These are phyloP conservation scores for Candida sithepensis DNA, from an alignment of 805 yeast species.

Conservation along the genomic window DNA sequence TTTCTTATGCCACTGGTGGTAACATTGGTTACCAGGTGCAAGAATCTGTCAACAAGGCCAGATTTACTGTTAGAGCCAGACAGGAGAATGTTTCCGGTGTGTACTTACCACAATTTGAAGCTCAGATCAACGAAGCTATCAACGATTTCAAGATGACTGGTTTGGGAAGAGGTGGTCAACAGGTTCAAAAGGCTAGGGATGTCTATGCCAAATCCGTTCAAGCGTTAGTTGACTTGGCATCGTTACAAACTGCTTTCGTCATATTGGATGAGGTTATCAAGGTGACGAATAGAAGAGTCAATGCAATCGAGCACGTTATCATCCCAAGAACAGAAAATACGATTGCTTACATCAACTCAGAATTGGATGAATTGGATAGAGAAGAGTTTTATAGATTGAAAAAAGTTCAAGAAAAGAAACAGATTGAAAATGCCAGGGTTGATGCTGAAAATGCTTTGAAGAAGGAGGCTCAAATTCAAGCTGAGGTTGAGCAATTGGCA, in stretches of 20 bases:
- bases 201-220: conserved; percentile 97
- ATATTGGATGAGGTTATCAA: conserved; percentile 96
- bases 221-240: conserved; percentile 91
- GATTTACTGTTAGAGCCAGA: conserved; percentile 85
- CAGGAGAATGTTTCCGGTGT: conserved; percentile 98
- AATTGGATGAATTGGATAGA: conserved; percentile 95
- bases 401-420: conserved; percentile 94
- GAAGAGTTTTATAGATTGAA: conserved; percentile 96
- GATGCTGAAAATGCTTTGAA: conserved; percentile 50
- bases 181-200: conserved; percentile 88
- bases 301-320: conserved; percentile 97
- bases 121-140: conserved; percentile 75
- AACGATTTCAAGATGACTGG: conserved; percentile 97
- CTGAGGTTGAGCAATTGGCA: conserved; percentile 16
- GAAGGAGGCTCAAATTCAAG: conserved; percentile 20
- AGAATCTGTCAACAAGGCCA: conserved; percentile 85
- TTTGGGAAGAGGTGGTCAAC: conserved; percentile 97
- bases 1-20: conserved; percentile 95
- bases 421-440: conserved; percentile 64
- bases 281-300: conserved; percentile 96
- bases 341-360: conserved; percentile 85
- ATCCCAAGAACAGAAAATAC: conserved; percentile 98
- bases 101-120: conserved; percentile 86
- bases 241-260: conserved; percentile 94
- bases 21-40: conserved; percentile 94